Percentiles rank a stretch among this genome's conserved stretches.
These are phyloP conservation scores for Paecilomyces niveus DNA, from an alignment of 2,329 filamentous ascomycete species.

Conservation along the genomic window DNA sequence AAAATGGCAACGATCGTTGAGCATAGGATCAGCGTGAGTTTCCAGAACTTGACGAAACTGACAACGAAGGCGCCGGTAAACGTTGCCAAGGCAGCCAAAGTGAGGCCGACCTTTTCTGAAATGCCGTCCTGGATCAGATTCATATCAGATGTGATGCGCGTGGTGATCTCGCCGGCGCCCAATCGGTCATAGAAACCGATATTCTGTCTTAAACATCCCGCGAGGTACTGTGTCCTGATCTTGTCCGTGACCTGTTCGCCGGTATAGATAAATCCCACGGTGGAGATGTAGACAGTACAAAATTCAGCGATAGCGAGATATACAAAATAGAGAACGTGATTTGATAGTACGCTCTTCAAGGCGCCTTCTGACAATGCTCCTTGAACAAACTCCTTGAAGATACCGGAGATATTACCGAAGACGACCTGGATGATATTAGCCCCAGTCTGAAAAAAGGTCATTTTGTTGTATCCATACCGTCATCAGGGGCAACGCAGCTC, in stretches of 20 bases:
- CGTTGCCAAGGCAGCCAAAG: conserved; percentile 67
- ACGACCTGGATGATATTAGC: no score
- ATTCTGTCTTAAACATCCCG: conserved; percentile 78
- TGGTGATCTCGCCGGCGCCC: conserved; percentile 87
- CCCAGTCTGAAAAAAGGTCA: no score
- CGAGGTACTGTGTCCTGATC: conserved; percentile 75
- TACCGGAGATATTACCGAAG: no score
- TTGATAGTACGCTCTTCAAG: no score
- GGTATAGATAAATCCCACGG: conserved; percentile 83
- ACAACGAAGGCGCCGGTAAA: conserved; percentile 88
- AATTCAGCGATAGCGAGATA: conserved; percentile 81
- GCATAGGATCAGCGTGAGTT: conserved; percentile 77
- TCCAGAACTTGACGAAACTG: conserved; percentile 87
- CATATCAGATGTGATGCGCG: conserved; percentile 87
- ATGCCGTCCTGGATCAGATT: conserved; percentile 92
- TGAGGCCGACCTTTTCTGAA: conserved; percentile 78
- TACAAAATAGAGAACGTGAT: conserved; percentile 69
- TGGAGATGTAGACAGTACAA: conserved; percentile 67
- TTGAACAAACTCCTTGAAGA: no score
- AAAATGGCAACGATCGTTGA: conserved; percentile 75
- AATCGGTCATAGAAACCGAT: conserved; percentile 91
- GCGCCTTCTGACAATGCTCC: no score
- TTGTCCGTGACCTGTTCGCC: conserved; percentile 73
- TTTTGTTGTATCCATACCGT: no score
- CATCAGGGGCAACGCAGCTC: no score